Percentiles rank a stretch among this genome's conserved stretches.
Conservation (phyloP, 2,329 filamentous ascomycete species). For the Cladosporium sphaerospermum region DNA sequence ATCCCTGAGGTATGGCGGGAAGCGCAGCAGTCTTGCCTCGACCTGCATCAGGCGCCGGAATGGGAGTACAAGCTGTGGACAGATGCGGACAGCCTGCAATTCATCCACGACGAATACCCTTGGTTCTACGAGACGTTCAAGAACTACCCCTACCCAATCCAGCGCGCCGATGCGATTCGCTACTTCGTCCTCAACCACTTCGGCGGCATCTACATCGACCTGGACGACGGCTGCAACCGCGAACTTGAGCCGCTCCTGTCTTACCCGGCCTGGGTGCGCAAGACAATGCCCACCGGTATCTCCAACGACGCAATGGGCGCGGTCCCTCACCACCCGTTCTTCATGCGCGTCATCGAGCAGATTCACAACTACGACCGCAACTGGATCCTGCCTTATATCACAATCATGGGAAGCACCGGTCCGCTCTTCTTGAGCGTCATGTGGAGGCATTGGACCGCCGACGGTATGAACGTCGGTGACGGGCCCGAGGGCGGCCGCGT, state of each 20-base stretch:
- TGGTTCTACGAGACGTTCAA: constrained; percentile 67
- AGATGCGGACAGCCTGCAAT: constrained; percentile 60
- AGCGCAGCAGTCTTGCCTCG: constrained; percentile 60
- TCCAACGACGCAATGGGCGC: constrained; percentile 76
- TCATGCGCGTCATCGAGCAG: constrained; percentile 60
- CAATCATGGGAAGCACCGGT: constrained; percentile 73
- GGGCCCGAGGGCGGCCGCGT: constrained; percentile 46
- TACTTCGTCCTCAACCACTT: constrained; percentile 74
- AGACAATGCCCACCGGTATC: constrained; percentile 69
- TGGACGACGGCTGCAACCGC: constrained; percentile 66
- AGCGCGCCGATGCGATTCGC: constrained; percentile 67
- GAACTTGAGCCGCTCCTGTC: constrained; percentile 58
- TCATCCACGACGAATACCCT: constrained; percentile 66
- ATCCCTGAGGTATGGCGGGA: constrained; percentile 61
- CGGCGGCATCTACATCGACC: constrained; percentile 74
- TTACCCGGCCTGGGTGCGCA: constrained; percentile 65
- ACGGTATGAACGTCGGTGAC: constrained; percentile 39
- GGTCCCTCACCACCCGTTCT: constrained; percentile 67
- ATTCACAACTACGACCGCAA: constrained; percentile 62
- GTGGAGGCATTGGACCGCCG: constrained; percentile 65
- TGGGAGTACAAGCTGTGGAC: constrained; percentile 83
- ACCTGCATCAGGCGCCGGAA: constrained; percentile 50
- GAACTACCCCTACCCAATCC: constrained; percentile 66
- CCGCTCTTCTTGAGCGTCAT: constrained; percentile 70
- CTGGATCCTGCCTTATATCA: constrained; percentile 67